These are phyloP conservation scores for Torulaspora microellipsoides DNA, from an alignment of 805 yeast species.

Conservation along the genomic window DNA sequence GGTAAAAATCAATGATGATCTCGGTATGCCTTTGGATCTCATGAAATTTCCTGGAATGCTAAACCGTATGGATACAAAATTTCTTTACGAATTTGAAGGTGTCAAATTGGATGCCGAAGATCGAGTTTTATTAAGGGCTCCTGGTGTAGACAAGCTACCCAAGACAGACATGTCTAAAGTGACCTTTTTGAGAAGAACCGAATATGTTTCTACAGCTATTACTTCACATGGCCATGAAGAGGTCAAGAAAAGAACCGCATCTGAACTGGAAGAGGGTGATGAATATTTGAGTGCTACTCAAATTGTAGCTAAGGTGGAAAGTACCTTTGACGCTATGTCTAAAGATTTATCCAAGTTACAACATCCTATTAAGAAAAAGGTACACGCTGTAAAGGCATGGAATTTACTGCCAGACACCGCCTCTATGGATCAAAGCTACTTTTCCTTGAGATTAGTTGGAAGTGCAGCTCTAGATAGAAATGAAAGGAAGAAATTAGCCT, in stretches of 20 bases:
- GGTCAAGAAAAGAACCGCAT: conserved; percentile 31
- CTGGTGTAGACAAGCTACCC: conserved; percentile 43
- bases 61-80: conserved; percentile 51
- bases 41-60: conserved; percentile 61
- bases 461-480: conserved; percentile 42
- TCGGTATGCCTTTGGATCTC: conserved; percentile 77
- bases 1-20: conserved; percentile 52
- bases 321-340: conserved; percentile 63
- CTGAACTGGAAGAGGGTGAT: conserved; percentile 22
- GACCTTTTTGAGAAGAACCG: conserved; percentile 90
- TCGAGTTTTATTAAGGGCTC: conserved; percentile 71
- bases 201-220: conserved; percentile 67
- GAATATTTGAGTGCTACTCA: conserved; percentile 25
- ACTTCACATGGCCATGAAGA: conserved; percentile 35
- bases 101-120: conserved; percentile 72
- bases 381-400: conserved; percentile 75
- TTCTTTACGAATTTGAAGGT: conserved; percentile 38
- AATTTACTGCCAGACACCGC: conserved; percentile 85
- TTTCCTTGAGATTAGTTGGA: conserved; percentile 57
- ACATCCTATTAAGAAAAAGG: conserved; percentile 74
- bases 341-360: conserved; percentile 43
- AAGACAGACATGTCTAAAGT: conserved; percentile 42
- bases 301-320: conserved; percentile 51
- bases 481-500: conserved; percentile 34
- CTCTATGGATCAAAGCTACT: conserved; percentile 75